phyloP scores from a whole-genome alignment of 139 green algal genomes.

The Gonium pectorale region DNA sequence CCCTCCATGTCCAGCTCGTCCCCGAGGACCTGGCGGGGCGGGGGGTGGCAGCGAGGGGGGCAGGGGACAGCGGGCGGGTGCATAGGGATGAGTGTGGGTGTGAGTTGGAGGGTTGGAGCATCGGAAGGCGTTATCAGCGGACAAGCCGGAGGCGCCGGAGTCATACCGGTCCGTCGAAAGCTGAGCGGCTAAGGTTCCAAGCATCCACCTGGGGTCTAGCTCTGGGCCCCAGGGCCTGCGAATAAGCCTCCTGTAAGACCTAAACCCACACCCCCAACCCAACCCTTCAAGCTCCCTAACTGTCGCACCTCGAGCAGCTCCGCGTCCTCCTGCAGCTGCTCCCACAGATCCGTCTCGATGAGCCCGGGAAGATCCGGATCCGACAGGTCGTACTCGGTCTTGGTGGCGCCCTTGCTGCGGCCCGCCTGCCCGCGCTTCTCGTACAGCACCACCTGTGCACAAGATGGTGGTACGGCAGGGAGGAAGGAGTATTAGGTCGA shows the following conservation, averaged over 20 bases:
- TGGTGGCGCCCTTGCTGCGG: slow-evolving; percentile 36
- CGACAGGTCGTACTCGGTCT: slow-evolving; percentile 49
- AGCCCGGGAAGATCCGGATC: slow-evolving; percentile 63
- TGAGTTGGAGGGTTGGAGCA: no score
- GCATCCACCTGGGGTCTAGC: no score
- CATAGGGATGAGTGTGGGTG: no score
- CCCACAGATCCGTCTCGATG: slow-evolving; percentile 74
- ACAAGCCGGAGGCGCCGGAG: no score
- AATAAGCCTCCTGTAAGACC: not conserved
- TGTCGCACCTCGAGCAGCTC: slow-evolving; percentile 82
- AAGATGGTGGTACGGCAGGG: no score
- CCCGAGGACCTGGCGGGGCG: slow-evolving; percentile 61
- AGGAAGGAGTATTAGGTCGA: no score
- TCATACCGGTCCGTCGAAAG: no score
- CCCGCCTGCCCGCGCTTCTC: slow-evolving; percentile 35
- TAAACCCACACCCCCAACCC: not conserved
- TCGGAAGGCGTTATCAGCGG: no score
- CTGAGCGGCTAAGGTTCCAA: no score
- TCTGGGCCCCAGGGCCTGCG: no score
- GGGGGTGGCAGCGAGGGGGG: not conserved
- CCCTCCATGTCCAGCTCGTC: slow-evolving; percentile 73
- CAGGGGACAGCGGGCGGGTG: no score
- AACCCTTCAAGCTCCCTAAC: no score
- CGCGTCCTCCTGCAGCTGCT: slow-evolving; percentile 80
- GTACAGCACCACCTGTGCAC: slow-evolving; percentile 57